Conservation (phyloP, 768 basidiomycete species). For the Auricularia sp. region DNA sequence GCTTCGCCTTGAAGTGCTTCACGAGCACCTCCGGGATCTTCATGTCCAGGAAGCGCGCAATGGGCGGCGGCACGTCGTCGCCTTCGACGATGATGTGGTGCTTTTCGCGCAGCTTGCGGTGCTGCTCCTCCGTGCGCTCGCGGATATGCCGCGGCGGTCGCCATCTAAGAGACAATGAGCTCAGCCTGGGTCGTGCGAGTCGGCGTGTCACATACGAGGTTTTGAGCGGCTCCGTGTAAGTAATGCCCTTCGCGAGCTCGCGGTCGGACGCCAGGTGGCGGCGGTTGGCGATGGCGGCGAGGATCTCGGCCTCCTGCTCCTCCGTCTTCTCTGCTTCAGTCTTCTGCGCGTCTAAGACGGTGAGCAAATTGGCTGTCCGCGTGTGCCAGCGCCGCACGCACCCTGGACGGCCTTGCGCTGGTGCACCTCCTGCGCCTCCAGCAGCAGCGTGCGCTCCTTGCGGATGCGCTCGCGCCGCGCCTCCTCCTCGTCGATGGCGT, state of each 20-base stretch:
- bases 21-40: slow-evolving; percentile 87
- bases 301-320: slow-evolving; percentile 82
- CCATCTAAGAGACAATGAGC: slow-evolving; percentile 49
- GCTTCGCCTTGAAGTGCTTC: slow-evolving; percentile 71
- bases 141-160: slow-evolving; percentile 74
- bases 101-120: slow-evolving; percentile 72
- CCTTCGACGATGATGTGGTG: slow-evolving; percentile 94
- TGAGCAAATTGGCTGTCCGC: neutral
- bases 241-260: slow-evolving; percentile 87
- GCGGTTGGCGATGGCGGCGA: slow-evolving; percentile 84
- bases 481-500: slow-evolving; percentile 74
- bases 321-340: slow-evolving; percentile 75
- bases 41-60: slow-evolving; percentile 90
- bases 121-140: slow-evolving; percentile 55
- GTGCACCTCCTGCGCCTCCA: slow-evolving; percentile 95
- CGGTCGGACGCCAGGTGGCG: slow-evolving; percentile 86
- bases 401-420: slow-evolving; percentile 72
- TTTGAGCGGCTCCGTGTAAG: slow-evolving; percentile 76
- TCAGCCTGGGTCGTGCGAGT: neutral
- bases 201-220: slow-evolving; percentile 47
- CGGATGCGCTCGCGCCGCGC: slow-evolving; percentile 59
- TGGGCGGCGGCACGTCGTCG: slow-evolving; percentile 86
- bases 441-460: slow-evolving; percentile 75
- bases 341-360: slow-evolving; percentile 65
- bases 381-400: slow-evolving; percentile 20